phyloP scores from a whole-genome alignment of 2,329 filamentous ascomycete species.

The Didymellaceae sp. region DNA sequence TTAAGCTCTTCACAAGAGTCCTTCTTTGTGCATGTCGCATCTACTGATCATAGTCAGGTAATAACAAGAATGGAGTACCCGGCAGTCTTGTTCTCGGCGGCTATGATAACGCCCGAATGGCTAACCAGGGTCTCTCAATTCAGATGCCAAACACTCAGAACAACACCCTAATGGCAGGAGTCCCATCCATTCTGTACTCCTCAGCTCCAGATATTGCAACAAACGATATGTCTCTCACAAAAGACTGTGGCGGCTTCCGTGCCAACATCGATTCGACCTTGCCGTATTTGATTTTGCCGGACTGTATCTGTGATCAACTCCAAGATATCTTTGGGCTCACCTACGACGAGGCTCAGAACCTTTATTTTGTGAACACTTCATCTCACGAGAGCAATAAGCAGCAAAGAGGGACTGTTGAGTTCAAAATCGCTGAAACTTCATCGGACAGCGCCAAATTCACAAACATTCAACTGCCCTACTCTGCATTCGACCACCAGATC shows the following conservation, averaged over 20 bases:
- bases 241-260: not conserved
- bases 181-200: constrained; percentile 34
- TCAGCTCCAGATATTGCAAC: constrained; percentile 22
- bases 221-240: not conserved
- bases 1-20: too few relatives aligned
- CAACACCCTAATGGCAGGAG: constrained; percentile 11
- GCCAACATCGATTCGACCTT: constrained; percentile 48
- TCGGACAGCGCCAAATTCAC: constrained; percentile 16
- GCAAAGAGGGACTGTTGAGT: constrained; percentile 31
- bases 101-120: constrained; percentile 46
- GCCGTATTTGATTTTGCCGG: constrained; percentile 42
- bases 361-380: constrained; percentile 46
- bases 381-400: constrained; percentile 30
- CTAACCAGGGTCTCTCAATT: constrained; percentile 28
- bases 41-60: constrained; percentile 32
- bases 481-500: constrained; percentile 33
- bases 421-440: constrained; percentile 30
- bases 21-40: too few relatives aligned
- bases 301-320: constrained; percentile 47
- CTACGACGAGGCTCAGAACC: constrained; percentile 37
- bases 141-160: constrained; percentile 7
- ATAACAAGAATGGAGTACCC: constrained; percentile 27
- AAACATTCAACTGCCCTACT: constrained; percentile 38
- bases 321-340: constrained; percentile 43
- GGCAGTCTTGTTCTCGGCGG: constrained; percentile 51